Percentiles rank a stretch among this genome's conserved stretches.
phyloP scores from a whole-genome alignment of 148 eudicot species.

The Fagopyrum tataricum region DNA sequence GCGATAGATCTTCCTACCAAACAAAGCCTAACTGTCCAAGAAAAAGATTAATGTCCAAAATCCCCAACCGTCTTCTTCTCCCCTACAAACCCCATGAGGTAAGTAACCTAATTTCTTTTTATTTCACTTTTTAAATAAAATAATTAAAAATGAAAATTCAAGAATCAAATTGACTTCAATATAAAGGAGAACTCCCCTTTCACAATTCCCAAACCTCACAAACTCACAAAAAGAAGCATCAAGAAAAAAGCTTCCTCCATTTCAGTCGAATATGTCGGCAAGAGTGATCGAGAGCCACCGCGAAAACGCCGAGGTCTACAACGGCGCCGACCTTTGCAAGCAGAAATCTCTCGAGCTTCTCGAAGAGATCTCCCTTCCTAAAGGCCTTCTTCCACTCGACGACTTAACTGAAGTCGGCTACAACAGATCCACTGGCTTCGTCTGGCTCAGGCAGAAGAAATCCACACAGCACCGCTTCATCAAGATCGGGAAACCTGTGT shows the following conservation, averaged over 20 bases:
- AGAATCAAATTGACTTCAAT: background rate
- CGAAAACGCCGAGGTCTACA: conserved; percentile 43
- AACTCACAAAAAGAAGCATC: background rate
- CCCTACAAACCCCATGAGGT: conserved; percentile 9
- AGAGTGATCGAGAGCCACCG: conserved; percentile 32
- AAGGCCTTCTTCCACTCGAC: conserved; percentile 47
- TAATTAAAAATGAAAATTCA: background rate
- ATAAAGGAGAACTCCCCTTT: background rate
- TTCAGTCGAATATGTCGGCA: conserved; percentile 25
- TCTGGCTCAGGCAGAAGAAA: conserved; percentile 55
- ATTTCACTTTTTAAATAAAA: background rate
- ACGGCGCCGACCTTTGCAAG: conserved; percentile 41
- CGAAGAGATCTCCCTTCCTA: conserved; percentile 39
- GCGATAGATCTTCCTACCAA: background rate
- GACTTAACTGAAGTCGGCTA: conserved; percentile 48
- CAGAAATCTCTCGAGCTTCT: conserved; percentile 37
- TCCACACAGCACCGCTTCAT: conserved; percentile 31
- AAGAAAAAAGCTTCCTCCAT: background rate
- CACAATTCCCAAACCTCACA: conserved; percentile 7
- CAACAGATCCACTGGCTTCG: conserved; percentile 48
- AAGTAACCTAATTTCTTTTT: background rate
- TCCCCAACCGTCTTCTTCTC: conserved; percentile 8
- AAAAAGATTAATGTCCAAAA: background rate
- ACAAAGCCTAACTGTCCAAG: background rate
- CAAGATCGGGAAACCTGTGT: conserved; percentile 26